A percentile compares a stretch with the other conserved stretches of the same genome.
Conservation (phyloP, 768 basidiomycete species). For the Dentipellis sp. region DNA sequence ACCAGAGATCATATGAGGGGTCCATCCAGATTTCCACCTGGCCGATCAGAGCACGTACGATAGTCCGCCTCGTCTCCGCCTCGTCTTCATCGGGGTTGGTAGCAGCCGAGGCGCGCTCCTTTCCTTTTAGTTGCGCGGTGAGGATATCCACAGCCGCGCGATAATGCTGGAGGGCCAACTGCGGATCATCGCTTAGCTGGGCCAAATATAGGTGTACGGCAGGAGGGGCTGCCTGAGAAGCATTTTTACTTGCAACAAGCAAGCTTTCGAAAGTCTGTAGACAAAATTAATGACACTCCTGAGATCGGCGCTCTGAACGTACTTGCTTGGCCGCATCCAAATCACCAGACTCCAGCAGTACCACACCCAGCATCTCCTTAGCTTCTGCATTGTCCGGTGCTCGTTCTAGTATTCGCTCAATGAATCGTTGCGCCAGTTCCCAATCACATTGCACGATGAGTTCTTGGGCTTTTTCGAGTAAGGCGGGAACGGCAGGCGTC, state of each 20-base stretch:
- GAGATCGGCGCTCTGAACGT: slow-evolving; percentile 15
- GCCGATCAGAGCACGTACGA: slow-evolving; percentile 72
- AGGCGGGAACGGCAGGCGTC: slow-evolving; percentile 26
- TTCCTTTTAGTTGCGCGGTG: slow-evolving; percentile 62
- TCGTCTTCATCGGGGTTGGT: slow-evolving; percentile 36
- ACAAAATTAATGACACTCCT: not conserved
- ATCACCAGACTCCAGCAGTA: slow-evolving; percentile 72
- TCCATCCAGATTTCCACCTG: slow-evolving; percentile 99
- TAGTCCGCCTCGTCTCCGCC: slow-evolving; percentile 52
- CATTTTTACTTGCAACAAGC: slow-evolving; percentile 51
- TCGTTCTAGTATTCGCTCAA: slow-evolving; percentile 54
- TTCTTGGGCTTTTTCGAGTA: slow-evolving; percentile 73
- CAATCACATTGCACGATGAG: slow-evolving; percentile 81
- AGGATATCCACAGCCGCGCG: slow-evolving; percentile 72
- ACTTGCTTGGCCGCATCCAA: slow-evolving; percentile 63
- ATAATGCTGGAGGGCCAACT: slow-evolving; percentile 64
- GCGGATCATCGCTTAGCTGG: slow-evolving; percentile 74
- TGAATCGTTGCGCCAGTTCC: slow-evolving; percentile 67
- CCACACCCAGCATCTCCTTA: slow-evolving; percentile 73
- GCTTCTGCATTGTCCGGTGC: slow-evolving; percentile 58
- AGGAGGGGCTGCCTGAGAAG: slow-evolving; percentile 51
- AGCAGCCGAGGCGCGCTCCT: slow-evolving; percentile 39
- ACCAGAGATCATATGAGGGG: slow-evolving; percentile 82
- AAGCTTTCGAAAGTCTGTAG: slow-evolving; percentile 53
- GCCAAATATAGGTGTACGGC: slow-evolving; percentile 87